These are phyloP conservation scores for Yamadazyma diddensiae DNA, from an alignment of 1,139 yeast species.

Conservation along the genomic window DNA sequence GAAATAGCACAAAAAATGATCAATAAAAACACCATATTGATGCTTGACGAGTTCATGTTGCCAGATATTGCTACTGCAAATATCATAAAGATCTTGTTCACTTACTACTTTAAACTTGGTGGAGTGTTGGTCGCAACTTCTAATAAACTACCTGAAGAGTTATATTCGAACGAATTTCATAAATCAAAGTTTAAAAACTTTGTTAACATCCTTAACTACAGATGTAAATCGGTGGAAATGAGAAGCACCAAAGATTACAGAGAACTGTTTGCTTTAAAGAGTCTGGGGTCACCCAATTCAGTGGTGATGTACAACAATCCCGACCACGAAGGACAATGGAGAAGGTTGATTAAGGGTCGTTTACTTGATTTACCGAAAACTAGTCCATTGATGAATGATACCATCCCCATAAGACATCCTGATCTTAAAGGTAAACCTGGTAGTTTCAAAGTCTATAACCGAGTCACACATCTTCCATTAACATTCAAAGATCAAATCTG, in stretches of 20 bases:
- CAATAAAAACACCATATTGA: constrained; percentile 52
- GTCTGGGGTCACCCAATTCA: constrained; percentile 20
- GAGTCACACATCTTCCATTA: constrained; percentile 47
- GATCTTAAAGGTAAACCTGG: constrained; percentile 24
- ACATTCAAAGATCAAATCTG: constrained; percentile 41
- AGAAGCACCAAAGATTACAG: constrained; percentile 57
- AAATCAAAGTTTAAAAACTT: constrained; percentile 56
- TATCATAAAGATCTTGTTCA: constrained; percentile 60
- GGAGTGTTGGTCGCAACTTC: constrained; percentile 75
- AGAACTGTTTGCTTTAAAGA: constrained; percentile 26
- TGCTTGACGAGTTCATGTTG: constrained; percentile 71
- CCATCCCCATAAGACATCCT: constrained; percentile 9
- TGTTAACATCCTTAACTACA: constrained; percentile 52
- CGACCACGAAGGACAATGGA: constrained; percentile 36
- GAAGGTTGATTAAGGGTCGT: constrained; percentile 20
- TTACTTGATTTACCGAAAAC: constrained; percentile 17
- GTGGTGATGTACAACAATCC: constrained; percentile 27
- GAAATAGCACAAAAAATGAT: constrained; percentile 70
- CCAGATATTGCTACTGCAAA: constrained; percentile 75
- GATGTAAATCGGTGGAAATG: constrained; percentile 68
- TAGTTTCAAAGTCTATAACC: constrained; percentile 52
- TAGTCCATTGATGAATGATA: constrained; percentile 14
- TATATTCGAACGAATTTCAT: constrained; percentile 63
- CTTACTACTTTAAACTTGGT: constrained; percentile 68
- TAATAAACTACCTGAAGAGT: constrained; percentile 66